Percentiles rank a stretch among this genome's conserved stretches.
Evolutionary conservation across 2,329 filamentous ascomycete species (phyloP).

Genomic region (Clarireedia hainanense): DNA sequence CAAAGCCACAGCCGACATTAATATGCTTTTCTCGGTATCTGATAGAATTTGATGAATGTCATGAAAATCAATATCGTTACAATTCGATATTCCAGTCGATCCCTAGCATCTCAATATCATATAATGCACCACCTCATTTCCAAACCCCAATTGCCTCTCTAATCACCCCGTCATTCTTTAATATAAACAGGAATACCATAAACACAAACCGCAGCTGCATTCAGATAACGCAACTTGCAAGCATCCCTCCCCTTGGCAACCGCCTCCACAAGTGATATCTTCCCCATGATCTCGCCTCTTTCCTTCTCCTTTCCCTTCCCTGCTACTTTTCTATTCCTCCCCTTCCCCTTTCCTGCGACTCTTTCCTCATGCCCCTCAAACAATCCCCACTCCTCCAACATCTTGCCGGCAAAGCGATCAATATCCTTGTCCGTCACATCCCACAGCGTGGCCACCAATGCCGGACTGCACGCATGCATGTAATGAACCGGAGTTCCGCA

Average conservation of each 20-base stretch:
- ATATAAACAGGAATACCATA: slow-evolving; percentile 84
- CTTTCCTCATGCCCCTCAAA: slow-evolving; percentile 28
- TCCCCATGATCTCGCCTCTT: slow-evolving; percentile 27
- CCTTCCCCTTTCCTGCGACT: slow-evolving; percentile 25
- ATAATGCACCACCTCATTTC: neutral
- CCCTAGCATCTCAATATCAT: too few relatives aligned
- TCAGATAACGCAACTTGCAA: slow-evolving; percentile 87
- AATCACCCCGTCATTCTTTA: slow-evolving; percentile 8
- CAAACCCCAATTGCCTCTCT: neutral
- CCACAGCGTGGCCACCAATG: slow-evolving; percentile 89
- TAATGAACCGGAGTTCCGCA: slow-evolving; percentile 87
- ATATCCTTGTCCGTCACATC: slow-evolving; percentile 98
- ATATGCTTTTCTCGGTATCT: too few relatives aligned
- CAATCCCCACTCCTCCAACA: slow-evolving; percentile 84
- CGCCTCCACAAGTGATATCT: slow-evolving; percentile 66
- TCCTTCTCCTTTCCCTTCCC: slow-evolving; percentile 15
- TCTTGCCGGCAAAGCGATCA: slow-evolving; percentile 75
- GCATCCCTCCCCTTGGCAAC: slow-evolving; percentile 65
- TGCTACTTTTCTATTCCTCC: slow-evolving; percentile 19
- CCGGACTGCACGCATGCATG: slow-evolving; percentile 77
- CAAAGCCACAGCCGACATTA: too few relatives aligned
- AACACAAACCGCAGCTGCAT: slow-evolving; percentile 85
- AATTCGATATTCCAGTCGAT: too few relatives aligned
- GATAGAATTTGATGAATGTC: too few relatives aligned
- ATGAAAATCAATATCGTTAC: too few relatives aligned